These are phyloP conservation scores for Lecanoromycetidae sp. DNA, from an alignment of 2,329 filamentous ascomycete species.

Conservation along the genomic window DNA sequence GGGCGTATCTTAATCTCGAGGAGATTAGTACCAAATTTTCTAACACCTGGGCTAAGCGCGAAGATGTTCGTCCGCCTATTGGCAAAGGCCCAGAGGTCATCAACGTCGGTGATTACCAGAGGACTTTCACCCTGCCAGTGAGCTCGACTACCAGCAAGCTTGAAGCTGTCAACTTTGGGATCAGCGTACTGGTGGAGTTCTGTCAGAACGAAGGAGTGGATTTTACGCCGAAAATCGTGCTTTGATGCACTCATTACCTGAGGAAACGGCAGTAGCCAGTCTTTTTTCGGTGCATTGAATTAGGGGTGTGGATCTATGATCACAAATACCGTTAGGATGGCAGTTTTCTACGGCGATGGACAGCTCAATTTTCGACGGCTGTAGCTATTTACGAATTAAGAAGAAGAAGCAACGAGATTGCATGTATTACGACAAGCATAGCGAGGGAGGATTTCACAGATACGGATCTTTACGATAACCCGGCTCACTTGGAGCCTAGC, in stretches of 20 bases:
- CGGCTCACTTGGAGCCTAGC: constrained; percentile 9
- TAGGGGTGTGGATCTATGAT: not conserved
- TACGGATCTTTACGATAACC: constrained; percentile 3
- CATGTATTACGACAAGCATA: constrained; percentile 10
- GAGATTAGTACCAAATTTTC: constrained; percentile 32
- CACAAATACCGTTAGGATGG: not conserved
- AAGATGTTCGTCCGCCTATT: constrained; percentile 15
- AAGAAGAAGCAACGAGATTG: not conserved
- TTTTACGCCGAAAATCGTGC: constrained; percentile 23
- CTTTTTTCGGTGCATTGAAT: not conserved
- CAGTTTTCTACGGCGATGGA: not conserved
- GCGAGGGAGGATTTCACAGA: not conserved
- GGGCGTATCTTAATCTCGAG: constrained; percentile 30
- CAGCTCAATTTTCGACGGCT: not conserved
- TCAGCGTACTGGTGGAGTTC: constrained; percentile 36
- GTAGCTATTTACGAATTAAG: not conserved
- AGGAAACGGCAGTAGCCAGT: not conserved
- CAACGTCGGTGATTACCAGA: constrained; percentile 23
- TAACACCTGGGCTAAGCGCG: constrained; percentile 29
- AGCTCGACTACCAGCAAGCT: constrained; percentile 31
- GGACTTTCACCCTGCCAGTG: constrained; percentile 33
- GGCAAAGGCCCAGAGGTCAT: constrained; percentile 25
- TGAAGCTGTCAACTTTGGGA: constrained; percentile 35
- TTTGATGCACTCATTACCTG: not conserved
- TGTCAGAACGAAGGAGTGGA: constrained; percentile 34